A percentile compares a stretch with the other conserved stretches of the same genome.
Evolutionary conservation across 768 basidiomycete genomes (phyloP).

Genomic region (Favolaschia claudopus): DNA sequence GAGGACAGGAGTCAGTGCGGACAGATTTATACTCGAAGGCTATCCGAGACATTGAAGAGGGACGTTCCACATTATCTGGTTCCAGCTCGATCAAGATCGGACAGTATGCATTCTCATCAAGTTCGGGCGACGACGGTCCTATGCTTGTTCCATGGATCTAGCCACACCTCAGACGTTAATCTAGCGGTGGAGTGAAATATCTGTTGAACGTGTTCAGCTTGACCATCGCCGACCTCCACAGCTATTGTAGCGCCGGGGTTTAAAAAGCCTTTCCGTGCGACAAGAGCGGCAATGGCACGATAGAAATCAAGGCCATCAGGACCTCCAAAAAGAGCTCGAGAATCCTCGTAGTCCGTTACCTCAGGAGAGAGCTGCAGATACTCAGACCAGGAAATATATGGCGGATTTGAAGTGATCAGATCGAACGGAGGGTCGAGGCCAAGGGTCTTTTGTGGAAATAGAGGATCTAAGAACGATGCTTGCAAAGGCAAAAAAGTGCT

Average conservation of each 20-base stretch:
- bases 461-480: slow-evolving; percentile 53
- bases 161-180: slow-evolving; percentile 72
- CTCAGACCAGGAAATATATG: slow-evolving; percentile 79
- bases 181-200: slow-evolving; percentile 61
- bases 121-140: slow-evolving; percentile 71
- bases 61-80: not conserved
- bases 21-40: not conserved
- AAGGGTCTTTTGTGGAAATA: slow-evolving; percentile 44
- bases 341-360: slow-evolving; percentile 84
- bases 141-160: slow-evolving; percentile 80
- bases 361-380: slow-evolving; percentile 70
- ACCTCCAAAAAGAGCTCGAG: slow-evolving; percentile 82
- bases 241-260: slow-evolving; percentile 64
- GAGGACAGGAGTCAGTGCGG: slow-evolving; percentile 2
- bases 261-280: slow-evolving; percentile 61
- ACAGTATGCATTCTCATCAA: slow-evolving; percentile 32
- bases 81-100: slow-evolving; percentile 25
- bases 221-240: slow-evolving; percentile 81
- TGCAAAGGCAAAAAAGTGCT: slow-evolving; percentile 51
- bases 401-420: slow-evolving; percentile 85
- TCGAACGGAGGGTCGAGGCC: slow-evolving; percentile 64
- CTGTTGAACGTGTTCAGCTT: slow-evolving; percentile 66
- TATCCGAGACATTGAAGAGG: not conserved
- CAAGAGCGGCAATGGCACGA: slow-evolving; percentile 69
- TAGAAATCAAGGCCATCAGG: slow-evolving; percentile 69